Base-by-base conservation (phyloP, 805 yeast species). In the Candida khao-thaluensis region DNA sequence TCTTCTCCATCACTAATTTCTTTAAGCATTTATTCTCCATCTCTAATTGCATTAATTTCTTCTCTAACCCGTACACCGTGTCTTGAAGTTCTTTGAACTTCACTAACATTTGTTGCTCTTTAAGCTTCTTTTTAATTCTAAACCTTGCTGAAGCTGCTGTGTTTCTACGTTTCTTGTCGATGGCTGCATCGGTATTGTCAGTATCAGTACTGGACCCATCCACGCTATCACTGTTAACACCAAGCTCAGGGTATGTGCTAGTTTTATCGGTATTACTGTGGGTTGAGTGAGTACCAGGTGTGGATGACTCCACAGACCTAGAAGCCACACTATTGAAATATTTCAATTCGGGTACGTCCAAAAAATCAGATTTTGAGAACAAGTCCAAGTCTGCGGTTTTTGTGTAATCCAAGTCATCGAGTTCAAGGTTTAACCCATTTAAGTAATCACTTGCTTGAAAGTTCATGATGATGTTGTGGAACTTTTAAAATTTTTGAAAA, bases 91-190 rank as follows among this genome's bases (percentile, higher is more conserved):
- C 90, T 50, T 77, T 76, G 14, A 90, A 74, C 42, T 74, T 79
- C 43, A 80, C 71, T 62, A 90, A 96, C 81, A 91, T 76, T 57
- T 90, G 91, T 64, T 85, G 93, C 64, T 91, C 97, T 60, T 87
- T 85, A 64, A 84, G 55, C 73, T 91, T 90, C 79, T 86, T 89
- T 74, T 87, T 88, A 57, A 88, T 77, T 48, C 99, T 75, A 71
- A 91, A 91, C 44, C 98, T 72, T 3, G 97, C 97, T 15, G 91
- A 81, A 1, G 99, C 98, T 1, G 93, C 96, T 0, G 96, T 89
- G 64, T 89, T 90, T 52, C 95, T 76, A 48, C 84, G 78, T 45
- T 95, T 76, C 64, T 87, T 91, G 54, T 85, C 93, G 42, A 77
- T 81, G 16, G 74, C 67, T 3, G 33, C 23, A 10, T 25, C 31